Conservation (phyloP, 2,329 filamentous ascomycete species). For the Paraconiothyrium brasiliense region DNA sequence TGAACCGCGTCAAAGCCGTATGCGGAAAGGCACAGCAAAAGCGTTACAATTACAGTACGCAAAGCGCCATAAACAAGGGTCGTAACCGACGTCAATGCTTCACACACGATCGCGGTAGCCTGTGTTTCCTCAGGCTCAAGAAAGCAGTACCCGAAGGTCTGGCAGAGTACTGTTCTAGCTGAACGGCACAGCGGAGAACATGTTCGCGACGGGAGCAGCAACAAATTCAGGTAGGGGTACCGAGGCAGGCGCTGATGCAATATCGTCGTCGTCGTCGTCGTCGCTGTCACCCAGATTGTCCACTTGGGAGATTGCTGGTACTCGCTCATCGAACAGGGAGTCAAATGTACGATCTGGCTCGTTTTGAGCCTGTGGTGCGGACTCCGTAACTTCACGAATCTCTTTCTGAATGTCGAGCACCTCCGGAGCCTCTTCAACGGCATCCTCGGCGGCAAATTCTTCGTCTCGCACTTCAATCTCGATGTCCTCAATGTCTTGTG, state of each 20-base stretch:
- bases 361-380: not conserved
- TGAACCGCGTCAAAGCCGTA: too few species aligned
- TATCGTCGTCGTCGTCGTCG: not conserved
- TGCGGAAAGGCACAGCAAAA: not conserved
- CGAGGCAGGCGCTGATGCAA: not conserved
- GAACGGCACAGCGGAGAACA: not conserved
- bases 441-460: not conserved
- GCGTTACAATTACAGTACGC: not conserved
- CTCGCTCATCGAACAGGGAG: not conserved
- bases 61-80: too few species aligned
- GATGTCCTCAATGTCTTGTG: not conserved
- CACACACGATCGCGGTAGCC: too few species aligned
- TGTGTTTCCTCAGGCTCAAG: too few species aligned
- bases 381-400: slow-evolving; percentile 2
- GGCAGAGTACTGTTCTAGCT: not conserved
- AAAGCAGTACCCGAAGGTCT: too few species aligned
- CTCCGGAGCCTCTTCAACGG: not conserved
- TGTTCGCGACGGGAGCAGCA: not conserved
- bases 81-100: too few species aligned
- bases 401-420: slow-evolving; percentile 4
- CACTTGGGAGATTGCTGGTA: not conserved
- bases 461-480: not conserved
- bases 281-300: not conserved
- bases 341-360: not conserved
- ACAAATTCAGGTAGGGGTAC: not conserved